Percentiles rank a stretch among this genome's conserved stretches.
Conservation (phyloP, 495 filamentous ascomycete genomes). For the Penicillium daleae region DNA sequence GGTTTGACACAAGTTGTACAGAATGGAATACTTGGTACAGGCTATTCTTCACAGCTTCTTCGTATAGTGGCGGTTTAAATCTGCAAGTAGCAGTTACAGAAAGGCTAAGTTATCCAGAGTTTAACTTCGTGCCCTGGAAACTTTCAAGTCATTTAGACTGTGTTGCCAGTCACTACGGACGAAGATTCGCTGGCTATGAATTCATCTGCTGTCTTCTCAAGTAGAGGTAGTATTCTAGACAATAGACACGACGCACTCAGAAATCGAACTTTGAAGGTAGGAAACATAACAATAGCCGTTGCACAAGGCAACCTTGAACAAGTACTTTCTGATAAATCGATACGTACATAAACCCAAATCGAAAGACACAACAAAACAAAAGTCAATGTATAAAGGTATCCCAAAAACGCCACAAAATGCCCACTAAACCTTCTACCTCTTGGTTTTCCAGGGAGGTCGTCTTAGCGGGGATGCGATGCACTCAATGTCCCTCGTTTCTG, state of each 20-base stretch:
- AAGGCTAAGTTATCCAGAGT: neutral
- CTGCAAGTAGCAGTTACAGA: neutral
- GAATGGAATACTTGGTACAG: slow-evolving; percentile 1
- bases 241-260: neutral
- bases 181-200: neutral
- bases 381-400: slow-evolving; percentile 34
- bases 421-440: slow-evolving; percentile 20
- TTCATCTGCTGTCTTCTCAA: neutral
- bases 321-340: slow-evolving; percentile 21
- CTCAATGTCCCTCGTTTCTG: slow-evolving; percentile 1
- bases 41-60: neutral
- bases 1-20: neutral
- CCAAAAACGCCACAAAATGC: slow-evolving; percentile 37
- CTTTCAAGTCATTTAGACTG: neutral
- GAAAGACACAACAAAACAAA: slow-evolving; percentile 17
- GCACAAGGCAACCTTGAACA: slow-evolving; percentile 6
- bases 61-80: neutral
- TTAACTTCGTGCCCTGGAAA: neutral
- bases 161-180: too few species aligned
- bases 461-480: slow-evolving; percentile 10
- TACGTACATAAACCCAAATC: slow-evolving; percentile 21
- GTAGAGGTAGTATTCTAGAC: neutral
- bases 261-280: neutral
- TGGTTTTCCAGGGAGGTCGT: slow-evolving; percentile 7
- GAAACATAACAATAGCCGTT: neutral